Evolutionary conservation across 495 filamentous ascomycete genomes (phyloP), one percentile per base, ranked within the genome.

Genomic region (Aspergillus nidulans): DNA sequence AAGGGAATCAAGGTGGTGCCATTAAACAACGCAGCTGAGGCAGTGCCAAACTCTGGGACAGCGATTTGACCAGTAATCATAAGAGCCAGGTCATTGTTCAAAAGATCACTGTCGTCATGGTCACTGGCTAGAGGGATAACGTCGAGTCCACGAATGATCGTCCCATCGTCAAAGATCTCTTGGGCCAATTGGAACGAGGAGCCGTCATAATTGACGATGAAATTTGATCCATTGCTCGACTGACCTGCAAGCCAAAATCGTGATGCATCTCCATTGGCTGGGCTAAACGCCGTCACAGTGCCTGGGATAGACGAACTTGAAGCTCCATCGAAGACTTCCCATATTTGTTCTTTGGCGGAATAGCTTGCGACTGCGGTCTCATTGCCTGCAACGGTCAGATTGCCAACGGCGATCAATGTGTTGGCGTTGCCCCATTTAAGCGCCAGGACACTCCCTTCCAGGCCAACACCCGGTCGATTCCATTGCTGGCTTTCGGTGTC

Each of bases 21-120:
- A 60, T 97, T 86, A 69, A 84, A 98, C 36, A 96, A 72, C 4
- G 83, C 94, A 1, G 88, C 91, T n/a, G 92, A 96, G 12, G 86
- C 89, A 59, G 83, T 84, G 56, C 92, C 92, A 67, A 90, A 95
- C 45, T 70, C 69, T 0, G 87, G 83, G 28, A 97, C 75, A 47
- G 81, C 76, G 52, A 98, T 81, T 45, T 87, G 80, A 25, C 94
- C 94, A 48, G 90, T 86, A 41, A 96, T 68, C 53, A 99, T 75
- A n/a, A 99, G 82, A 1, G 80, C 77, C 64, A 94, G 80, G 46
- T 84, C 73, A 13, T 78, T 69, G 32, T 81, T 73, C 20, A 97
- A 59, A n/a, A 88, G 69, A 43, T 78, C 63, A n/a, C 78, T 83
- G 38, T 75, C 67, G 26, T 75, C 78, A 67, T 97, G 95, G 21